Percentiles rank a stretch among this genome's conserved stretches.
These are phyloP conservation scores for Heterobasidion occidentale DNA, from an alignment of 1,284 basidiomycete genomes.

Conservation along the genomic window DNA sequence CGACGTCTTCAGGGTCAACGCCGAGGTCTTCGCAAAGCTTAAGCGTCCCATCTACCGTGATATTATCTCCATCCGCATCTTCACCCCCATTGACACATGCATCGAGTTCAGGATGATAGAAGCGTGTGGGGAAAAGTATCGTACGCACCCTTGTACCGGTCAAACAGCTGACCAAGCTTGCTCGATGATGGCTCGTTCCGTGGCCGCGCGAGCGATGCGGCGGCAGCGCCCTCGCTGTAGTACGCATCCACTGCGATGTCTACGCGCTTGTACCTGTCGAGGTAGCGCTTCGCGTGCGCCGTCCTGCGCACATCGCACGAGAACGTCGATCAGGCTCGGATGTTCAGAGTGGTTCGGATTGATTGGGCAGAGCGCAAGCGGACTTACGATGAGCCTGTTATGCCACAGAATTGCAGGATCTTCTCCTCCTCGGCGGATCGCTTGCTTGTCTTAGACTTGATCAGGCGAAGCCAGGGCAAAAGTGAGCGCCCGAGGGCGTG, in stretches of 20 bases:
- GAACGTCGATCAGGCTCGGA: conserved; percentile 4
- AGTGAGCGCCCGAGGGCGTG: no score
- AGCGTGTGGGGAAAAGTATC: not conserved
- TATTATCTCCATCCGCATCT: conserved; percentile 55
- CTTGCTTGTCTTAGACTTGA: not conserved
- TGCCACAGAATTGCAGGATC: conserved; percentile 50
- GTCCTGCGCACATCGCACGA: conserved; percentile 26
- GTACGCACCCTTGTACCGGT: conserved; percentile 68
- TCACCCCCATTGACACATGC: not conserved
- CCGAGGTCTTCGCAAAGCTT: conserved; percentile 60
- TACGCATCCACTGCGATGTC: conserved; percentile 75
- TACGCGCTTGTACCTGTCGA: conserved; percentile 65
- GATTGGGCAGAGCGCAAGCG: no score
- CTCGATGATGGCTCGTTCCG: conserved; percentile 34
- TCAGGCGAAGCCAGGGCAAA: not conserved
- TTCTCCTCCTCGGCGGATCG: conserved; percentile 1
- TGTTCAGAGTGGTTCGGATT: not conserved
- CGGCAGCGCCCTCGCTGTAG: conserved; percentile 43
- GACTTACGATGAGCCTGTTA: conserved; percentile 70
- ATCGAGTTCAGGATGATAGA: not conserved
- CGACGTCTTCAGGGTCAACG: conserved; percentile 70
- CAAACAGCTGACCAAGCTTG: conserved; percentile 62
- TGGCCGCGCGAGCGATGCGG: conserved; percentile 15
- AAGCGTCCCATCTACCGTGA: conserved; percentile 71
- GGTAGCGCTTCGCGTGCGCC: conserved; percentile 64